Conservation (phyloP, 2,329 filamentous ascomycete genomes). For the Acrodontium crateriforme region DNA sequence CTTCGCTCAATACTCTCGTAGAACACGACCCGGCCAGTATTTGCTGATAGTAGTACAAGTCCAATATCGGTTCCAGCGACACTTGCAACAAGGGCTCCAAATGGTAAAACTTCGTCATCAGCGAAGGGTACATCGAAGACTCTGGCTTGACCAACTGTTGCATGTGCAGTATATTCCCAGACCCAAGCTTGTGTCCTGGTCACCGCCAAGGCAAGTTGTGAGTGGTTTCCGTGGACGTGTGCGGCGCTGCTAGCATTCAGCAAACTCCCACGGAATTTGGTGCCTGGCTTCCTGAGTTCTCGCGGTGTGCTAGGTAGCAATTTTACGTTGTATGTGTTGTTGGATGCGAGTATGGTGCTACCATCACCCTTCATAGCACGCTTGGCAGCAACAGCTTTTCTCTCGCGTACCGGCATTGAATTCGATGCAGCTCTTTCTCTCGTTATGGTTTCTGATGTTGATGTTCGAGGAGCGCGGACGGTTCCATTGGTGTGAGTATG, state of each 20-base stretch:
- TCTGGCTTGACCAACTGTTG: constrained; percentile 58
- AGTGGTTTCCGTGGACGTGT: constrained; percentile 7
- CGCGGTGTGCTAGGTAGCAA: constrained; percentile 74
- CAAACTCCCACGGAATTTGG: constrained; percentile 37
- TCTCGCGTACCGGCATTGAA: constrained; percentile 16
- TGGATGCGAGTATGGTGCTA: constrained; percentile 48
- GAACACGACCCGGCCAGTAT: constrained; percentile 73
- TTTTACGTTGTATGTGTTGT: constrained; percentile 70
- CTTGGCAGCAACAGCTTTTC: constrained; percentile 11
- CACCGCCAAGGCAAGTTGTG: constrained; percentile 53
- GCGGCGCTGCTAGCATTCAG: constrained; percentile 5
- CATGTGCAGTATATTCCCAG: constrained; percentile 66
- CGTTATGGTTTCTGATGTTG: too few relatives aligned
- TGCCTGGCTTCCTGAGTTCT: constrained; percentile 48
- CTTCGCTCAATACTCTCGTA: constrained; percentile 91
- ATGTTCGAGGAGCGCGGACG: too few relatives aligned
- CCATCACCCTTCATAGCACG: constrained; percentile 17
- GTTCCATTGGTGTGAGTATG: constrained; percentile 1
- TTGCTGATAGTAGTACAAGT: constrained; percentile 72
- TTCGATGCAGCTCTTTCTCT: too few relatives aligned
- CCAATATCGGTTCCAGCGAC: constrained; percentile 70
- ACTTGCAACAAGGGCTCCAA: constrained; percentile 70
- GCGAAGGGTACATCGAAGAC: constrained; percentile 66
- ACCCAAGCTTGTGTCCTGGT: constrained; percentile 72
- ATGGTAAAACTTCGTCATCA: constrained; percentile 54